Percentiles rank a stretch among this genome's conserved stretches.
Conservation (phyloP, 1,139 yeast species). For the Geotrichum aggregatum region DNA sequence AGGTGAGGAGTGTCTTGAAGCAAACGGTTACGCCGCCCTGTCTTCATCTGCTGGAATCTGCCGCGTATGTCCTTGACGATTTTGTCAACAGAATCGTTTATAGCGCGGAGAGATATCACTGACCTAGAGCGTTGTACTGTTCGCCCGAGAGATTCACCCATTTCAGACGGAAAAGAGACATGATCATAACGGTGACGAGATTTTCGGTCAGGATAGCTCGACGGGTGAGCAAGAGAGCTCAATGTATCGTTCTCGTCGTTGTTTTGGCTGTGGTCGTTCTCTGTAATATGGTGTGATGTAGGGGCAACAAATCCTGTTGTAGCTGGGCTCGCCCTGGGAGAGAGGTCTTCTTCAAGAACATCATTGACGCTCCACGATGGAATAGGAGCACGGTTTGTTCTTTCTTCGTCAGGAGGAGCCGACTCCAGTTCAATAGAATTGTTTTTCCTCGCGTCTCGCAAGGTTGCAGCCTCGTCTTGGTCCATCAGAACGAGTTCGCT, state of each 20-base stretch:
- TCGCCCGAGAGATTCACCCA: background rate
- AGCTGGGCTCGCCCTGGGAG: background rate
- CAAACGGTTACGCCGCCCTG: constrained; percentile 14
- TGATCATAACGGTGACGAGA: background rate
- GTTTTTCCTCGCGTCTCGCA: constrained; percentile 5
- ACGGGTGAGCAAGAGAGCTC: background rate
- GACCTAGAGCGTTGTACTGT: constrained; percentile 1
- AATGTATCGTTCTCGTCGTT: constrained; percentile 1
- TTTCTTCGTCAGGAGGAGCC: background rate
- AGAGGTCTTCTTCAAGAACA: background rate
- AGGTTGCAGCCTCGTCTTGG: constrained; percentile 11
- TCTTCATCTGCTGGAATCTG: constrained; percentile 11
- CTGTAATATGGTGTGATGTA: no score
- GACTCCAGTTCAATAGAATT: constrained; percentile 10
- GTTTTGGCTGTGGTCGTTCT: background rate
- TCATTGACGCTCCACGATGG: background rate
- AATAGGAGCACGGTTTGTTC: background rate
- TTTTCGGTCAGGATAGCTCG: background rate
- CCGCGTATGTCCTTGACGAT: constrained; percentile 18
- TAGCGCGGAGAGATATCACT: constrained; percentile 4
- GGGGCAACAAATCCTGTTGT: background rate
- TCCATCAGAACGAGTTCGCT: constrained; percentile 12
- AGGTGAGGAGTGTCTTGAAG: constrained; percentile 14
- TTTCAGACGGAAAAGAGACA: background rate
- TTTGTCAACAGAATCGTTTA: constrained; percentile 15